Base-by-base conservation (phyloP, 768 basidiomycete genomes). In the Kwoniella dendrophila region DNA sequence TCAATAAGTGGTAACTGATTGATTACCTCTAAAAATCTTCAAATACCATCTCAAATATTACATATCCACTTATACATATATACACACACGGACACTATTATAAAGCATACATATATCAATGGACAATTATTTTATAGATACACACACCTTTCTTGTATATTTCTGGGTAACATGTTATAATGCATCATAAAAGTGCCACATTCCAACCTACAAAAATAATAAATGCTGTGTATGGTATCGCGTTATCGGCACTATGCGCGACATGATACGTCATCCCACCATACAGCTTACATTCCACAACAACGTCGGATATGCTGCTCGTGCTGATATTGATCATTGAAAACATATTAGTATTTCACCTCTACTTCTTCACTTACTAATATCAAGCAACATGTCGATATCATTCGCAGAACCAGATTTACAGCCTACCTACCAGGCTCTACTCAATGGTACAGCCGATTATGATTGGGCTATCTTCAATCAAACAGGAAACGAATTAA, bases 401-500 rank as follows among this genome's bases (percentile, higher is more conserved):
- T 64, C 66, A 20, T 73, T 75, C 68, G 52, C 66, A n/a, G 74
- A 53, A 16, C 70, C 68, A 45, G 68, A 73, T 24, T 49, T 73
- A 43, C 68, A 64, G 55, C 68, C 70, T 4, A 73, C 72, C 0
- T 73, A 73, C 43, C 67, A 75, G 45, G 66, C 50, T 10, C 60
- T 75, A 54, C 70, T 73, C 24, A 43, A 61, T 50, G 70, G 70
- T 14, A 59, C 40, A 20, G 66, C 69, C 0, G 71, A 71, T 38
- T 72, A 72, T 44, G 73, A 75, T 47, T 75, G 73, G 73, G 73
- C 73, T 1, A 56, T 75, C 30, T 75, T 72, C 69, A 89, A 90
- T 0, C 87, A 85, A 65, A 88, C 87, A 8, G 84, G 87, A 0
- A 93, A 91, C 71, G 90, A 93, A 78, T 83, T 95, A 56, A 92